Evolutionary conservation across 176 grass and related monocot genomes (phyloP).

Genomic region (Cenchrus fungigraminus): DNA sequence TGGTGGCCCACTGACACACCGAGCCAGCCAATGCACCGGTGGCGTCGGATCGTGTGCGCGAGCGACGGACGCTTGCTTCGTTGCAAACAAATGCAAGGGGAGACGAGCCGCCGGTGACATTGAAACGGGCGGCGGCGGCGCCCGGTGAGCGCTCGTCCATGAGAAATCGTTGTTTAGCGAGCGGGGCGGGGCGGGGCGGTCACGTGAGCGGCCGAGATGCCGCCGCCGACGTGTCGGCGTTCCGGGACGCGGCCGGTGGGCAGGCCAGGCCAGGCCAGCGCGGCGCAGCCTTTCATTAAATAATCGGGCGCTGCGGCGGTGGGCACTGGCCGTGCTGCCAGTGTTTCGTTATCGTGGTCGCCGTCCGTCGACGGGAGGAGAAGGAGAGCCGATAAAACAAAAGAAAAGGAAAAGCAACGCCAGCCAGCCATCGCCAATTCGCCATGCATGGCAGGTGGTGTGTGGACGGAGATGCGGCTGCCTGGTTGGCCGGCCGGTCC

Average conservation of each 20-base stretch:
- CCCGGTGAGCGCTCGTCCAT: no score
- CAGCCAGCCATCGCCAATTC: no score
- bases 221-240: conserved; percentile 41
- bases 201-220: neutral
- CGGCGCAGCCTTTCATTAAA: conserved; percentile 21
- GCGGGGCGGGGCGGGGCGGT: no score
- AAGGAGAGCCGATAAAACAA: neutral
- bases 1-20: no score
- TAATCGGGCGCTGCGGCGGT: neutral
- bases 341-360: conserved; percentile 58
- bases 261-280: neutral
- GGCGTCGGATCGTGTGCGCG: neutral
- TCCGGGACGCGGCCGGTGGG: conserved; percentile 11
- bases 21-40: no score
- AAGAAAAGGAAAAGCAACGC: neutral
- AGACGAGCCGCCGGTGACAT: no score
- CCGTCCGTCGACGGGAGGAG: no score
- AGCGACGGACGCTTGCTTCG: no score
- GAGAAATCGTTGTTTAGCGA: no score
- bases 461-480: neutral
- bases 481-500: conserved; percentile 21
- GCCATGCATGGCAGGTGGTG: no score
- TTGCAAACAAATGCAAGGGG: neutral
- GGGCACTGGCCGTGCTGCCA: neutral
- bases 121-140: no score